Base-by-base conservation (phyloP, 192 early-diverging fungal genomes). In the Coemansia brasiliensis region DNA sequence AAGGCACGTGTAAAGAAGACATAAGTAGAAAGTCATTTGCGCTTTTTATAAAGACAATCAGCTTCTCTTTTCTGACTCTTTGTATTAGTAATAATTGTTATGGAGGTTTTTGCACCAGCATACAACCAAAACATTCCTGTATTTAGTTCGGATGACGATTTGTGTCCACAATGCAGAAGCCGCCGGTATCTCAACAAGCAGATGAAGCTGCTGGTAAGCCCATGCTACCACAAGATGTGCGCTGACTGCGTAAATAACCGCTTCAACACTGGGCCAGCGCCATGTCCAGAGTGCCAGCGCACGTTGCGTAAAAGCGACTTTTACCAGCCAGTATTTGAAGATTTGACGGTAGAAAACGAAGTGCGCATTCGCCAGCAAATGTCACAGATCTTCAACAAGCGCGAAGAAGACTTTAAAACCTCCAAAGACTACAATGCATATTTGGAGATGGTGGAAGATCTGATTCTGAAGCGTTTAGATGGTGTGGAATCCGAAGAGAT, bases 221-320 rank as follows among this genome's bases (percentile, higher is more conserved):
- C 92, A 10, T 98, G 96, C 72, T 95, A 92, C 71, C 94, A 98
- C 82, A 93, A 90, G 69, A 92, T 98, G 93, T 98, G 96, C 64
- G 94, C 95, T 52, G 83, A 80, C 12, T 98, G 96, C 70, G 92
- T 96, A 57, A 86, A 90, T 54, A 84, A 90, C 17, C 65, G 91
- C 32, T 98, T 94, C 77, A 72, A 82, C 24, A 76, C 83, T 29
- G 96, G 96, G 2, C 90, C 94, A 16, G 93, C 89, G 1, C 91
- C 92, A 4, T 98, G 96, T 67, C 95, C 94, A 0, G 88, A 91
- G 15, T 98, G 94, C 82, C 83, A 83, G 16, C 80, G 80, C 39
- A 88, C 85, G 13, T 82, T 98, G 41, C 74, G 91, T 57, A 94
- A 92, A 60, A 84, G 80, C 57, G 83, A 92, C 38, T 96, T 96